phyloP scores from a whole-genome alignment of 2,329 filamentous ascomycete genomes.

The Scopulariopsis brevicaulis region DNA sequence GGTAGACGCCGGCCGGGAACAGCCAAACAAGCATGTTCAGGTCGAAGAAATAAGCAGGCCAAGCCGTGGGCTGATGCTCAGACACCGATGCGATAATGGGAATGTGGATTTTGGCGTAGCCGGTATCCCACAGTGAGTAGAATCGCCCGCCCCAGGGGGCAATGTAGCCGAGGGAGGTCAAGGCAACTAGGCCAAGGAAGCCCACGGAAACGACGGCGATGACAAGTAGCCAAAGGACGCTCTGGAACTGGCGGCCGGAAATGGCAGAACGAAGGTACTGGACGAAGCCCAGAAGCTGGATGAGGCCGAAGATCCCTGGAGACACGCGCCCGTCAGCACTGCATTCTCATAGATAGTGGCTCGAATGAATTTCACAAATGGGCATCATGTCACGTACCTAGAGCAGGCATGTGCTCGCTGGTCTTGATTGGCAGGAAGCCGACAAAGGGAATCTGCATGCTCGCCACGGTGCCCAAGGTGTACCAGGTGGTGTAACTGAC shows the following conservation, averaged over 20 bases:
- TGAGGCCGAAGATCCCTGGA: constrained; percentile 81
- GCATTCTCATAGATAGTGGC: background rate
- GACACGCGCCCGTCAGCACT: background rate
- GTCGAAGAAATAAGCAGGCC: constrained; percentile 99
- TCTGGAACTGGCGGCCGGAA: constrained; percentile 88
- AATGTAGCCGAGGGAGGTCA: constrained; percentile 84
- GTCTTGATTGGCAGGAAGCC: constrained; percentile 93
- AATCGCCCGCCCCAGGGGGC: constrained; percentile 97
- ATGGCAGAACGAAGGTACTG: constrained; percentile 84
- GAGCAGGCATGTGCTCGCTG: constrained; percentile 95
- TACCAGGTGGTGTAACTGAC: constrained; percentile 99
- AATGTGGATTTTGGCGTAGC: constrained; percentile 98
- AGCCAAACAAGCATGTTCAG: constrained; percentile 98
- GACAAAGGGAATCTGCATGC: constrained; percentile 99
- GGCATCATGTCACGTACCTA: constrained; percentile 49
- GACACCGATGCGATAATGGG: constrained; percentile 99
- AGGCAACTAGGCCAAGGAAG: constrained; percentile 64
- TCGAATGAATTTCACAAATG: background rate
- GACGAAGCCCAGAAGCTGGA: constrained; percentile 87
- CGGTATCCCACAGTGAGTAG: constrained; percentile 98
- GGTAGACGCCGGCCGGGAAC: constrained; percentile 95
- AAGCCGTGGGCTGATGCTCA: constrained; percentile 96
- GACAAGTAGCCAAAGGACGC: constrained; percentile 67
- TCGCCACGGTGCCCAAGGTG: constrained; percentile 85
- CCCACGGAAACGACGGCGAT: constrained; percentile 63